Percentiles rank a stretch among this genome's conserved stretches.
Evolutionary conservation across 2,329 filamentous ascomycete genomes (phyloP).

Genomic region (Stagonosporopsis vannaccii): DNA sequence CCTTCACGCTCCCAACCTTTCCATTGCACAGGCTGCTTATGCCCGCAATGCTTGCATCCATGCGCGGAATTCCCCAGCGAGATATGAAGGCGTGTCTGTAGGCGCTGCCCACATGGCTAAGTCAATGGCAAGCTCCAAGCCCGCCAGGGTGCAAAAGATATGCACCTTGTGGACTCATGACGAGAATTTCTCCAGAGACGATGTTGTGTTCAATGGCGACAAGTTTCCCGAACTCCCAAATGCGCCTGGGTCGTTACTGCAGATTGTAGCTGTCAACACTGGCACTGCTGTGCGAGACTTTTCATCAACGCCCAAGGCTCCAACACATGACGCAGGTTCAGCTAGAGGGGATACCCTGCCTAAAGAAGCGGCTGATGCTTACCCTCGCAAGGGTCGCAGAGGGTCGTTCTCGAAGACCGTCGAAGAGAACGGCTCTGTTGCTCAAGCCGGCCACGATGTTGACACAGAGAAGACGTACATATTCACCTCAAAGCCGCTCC

Average conservation of each 20-base stretch:
- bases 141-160: slow-evolving; percentile 47
- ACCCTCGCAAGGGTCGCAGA: slow-evolving; percentile 35
- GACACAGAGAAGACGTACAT: slow-evolving; percentile 49
- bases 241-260: slow-evolving; percentile 73
- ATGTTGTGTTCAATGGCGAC: slow-evolving; percentile 79
- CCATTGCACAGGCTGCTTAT: too few species aligned
- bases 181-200: slow-evolving; percentile 78
- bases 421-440: slow-evolving; percentile 48
- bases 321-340: slow-evolving; percentile 36
- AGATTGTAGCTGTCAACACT: slow-evolving; percentile 69
- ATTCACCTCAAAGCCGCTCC: slow-evolving; percentile 46
- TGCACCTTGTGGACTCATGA: slow-evolving; percentile 68
- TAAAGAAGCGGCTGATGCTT: slow-evolving; percentile 25
- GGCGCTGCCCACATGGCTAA: slow-evolving; percentile 37
- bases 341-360: slow-evolving; percentile 33
- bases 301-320: slow-evolving; percentile 45
- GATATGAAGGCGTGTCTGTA: slow-evolving; percentile 17
- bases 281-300: slow-evolving; percentile 58
- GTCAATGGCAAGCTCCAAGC: slow-evolving; percentile 32
- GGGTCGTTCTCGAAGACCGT: slow-evolving; percentile 43
- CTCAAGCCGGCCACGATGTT: slow-evolving; percentile 44
- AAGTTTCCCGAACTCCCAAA: slow-evolving; percentile 70
- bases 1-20: too few species aligned
- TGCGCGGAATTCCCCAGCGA: background rate
- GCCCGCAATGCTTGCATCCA: background rate